Percentiles rank a stretch among this genome's conserved stretches.
phyloP scores from a whole-genome alignment of 768 basidiomycete species.

The Amanita pallidorosea region DNA sequence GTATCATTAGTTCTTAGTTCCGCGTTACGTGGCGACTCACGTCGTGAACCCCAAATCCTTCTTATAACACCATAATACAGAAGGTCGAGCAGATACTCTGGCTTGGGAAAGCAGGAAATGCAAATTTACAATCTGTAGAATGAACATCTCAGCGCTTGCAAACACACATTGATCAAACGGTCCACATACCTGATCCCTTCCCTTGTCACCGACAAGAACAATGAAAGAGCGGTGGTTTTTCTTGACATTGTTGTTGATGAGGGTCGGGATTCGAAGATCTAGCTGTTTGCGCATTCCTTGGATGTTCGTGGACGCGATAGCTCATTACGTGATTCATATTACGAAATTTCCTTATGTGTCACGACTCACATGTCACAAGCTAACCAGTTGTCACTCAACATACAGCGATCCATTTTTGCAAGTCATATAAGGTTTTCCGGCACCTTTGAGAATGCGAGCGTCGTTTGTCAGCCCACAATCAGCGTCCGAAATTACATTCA shows the following conservation, averaged over 20 bases:
- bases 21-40: conserved; percentile 27
- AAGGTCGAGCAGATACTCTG: conserved; percentile 78
- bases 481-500: too few relatives aligned
- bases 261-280: conserved; percentile 84
- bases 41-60: conserved; percentile 96
- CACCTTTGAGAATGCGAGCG: too few relatives aligned
- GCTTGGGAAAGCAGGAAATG: conserved; percentile 93
- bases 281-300: conserved; percentile 59
- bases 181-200: conserved; percentile 72
- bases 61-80: conserved; percentile 98
- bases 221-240: conserved; percentile 91
- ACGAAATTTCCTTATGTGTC: too few relatives aligned
- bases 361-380: too few relatives aligned
- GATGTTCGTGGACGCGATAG: too few relatives aligned
- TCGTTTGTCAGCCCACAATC: too few relatives aligned
- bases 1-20: not conserved
- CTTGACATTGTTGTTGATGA: conserved; percentile 91
- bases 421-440: too few relatives aligned
- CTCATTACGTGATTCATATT: not conserved
- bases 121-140: conserved; percentile 74
- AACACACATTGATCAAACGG: not conserved
- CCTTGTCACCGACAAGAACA: conserved; percentile 91
- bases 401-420: too few relatives aligned
- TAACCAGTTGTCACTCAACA: too few relatives aligned
- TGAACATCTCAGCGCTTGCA: not conserved